These are phyloP conservation scores for Lasiosphaeria miniovina DNA, from an alignment of 495 filamentous ascomycete species.

Conservation along the genomic window DNA sequence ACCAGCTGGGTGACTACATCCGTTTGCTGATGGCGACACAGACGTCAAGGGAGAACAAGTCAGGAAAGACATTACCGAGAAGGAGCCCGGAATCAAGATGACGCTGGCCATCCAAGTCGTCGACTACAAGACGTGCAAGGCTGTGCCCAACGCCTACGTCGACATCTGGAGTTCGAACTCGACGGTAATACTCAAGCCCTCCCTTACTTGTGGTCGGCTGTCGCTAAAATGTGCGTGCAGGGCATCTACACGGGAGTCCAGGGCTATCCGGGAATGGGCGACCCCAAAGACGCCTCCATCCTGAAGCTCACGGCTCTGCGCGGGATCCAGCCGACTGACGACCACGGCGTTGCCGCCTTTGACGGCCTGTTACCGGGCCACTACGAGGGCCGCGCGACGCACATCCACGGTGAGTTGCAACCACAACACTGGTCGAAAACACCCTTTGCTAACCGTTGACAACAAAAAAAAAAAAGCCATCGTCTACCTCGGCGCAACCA, in stretches of 20 bases:
- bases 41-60: constrained; percentile 44
- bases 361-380: constrained; percentile 54
- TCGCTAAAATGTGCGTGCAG: constrained; percentile 15
- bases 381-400: constrained; percentile 49
- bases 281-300: constrained; percentile 46
- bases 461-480: constrained; percentile 28
- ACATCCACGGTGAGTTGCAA: constrained; percentile 36
- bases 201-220: not conserved
- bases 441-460: not conserved
- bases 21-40: constrained; percentile 7
- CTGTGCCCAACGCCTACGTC: constrained; percentile 54
- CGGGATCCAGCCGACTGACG: constrained; percentile 49
- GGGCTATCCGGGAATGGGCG: constrained; percentile 47
- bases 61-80: constrained; percentile 52
- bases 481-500: constrained; percentile 44
- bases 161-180: constrained; percentile 56
- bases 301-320: constrained; percentile 50
- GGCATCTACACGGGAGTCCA: constrained; percentile 58
- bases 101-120: constrained; percentile 61
- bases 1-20: not conserved
- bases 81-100: constrained; percentile 55
- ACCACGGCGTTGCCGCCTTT: constrained; percentile 49
- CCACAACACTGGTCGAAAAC: not conserved
- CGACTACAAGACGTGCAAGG: constrained; percentile 58
- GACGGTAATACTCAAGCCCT: constrained; percentile 28